phyloP scores from a whole-genome alignment of 1,139 yeast species.

The Keqinozyma sinolaborantium region DNA sequence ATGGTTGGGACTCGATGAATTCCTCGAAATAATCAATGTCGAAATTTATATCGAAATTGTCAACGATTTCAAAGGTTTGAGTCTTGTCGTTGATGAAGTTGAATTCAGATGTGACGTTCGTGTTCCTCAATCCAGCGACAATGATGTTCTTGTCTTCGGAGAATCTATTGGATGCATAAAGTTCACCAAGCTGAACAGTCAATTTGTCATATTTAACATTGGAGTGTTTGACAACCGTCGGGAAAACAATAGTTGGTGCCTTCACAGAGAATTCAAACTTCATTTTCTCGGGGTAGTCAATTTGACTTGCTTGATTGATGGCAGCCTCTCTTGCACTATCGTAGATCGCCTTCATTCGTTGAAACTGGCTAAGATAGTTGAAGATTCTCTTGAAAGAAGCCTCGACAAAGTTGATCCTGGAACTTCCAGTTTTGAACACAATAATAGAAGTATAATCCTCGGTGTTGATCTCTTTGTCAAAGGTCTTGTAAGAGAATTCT shows the following conservation, averaged over 20 bases:
- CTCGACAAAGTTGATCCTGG: slow-evolving; percentile 74
- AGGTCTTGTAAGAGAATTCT: slow-evolving; percentile 80
- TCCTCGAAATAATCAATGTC: slow-evolving; percentile 55
- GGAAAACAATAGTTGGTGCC: slow-evolving; percentile 84
- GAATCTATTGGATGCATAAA: slow-evolving; percentile 67
- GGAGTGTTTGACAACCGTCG: slow-evolving; percentile 49
- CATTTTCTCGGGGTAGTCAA: slow-evolving; percentile 60
- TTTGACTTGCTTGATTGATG: slow-evolving; percentile 57
- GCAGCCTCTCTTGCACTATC: slow-evolving; percentile 91
- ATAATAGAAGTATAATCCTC: slow-evolving; percentile 57
- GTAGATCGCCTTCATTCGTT: slow-evolving; percentile 80
- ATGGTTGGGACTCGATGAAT: slow-evolving; percentile 39
- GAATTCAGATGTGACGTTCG: slow-evolving; percentile 61
- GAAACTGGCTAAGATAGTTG: slow-evolving; percentile 69
- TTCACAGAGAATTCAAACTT: slow-evolving; percentile 68
- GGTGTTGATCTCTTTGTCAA: slow-evolving; percentile 50
- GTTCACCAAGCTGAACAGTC: slow-evolving; percentile 78
- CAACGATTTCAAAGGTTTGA: slow-evolving; percentile 65
- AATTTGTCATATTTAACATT: slow-evolving; percentile 52
- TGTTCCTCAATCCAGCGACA: slow-evolving; percentile 67
- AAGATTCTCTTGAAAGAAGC: slow-evolving; percentile 70
- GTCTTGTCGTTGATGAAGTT: slow-evolving; percentile 38
- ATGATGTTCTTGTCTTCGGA: slow-evolving; percentile 43
- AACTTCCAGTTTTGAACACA: slow-evolving; percentile 70
- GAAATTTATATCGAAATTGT: slow-evolving; percentile 64